Evolutionary conservation across 768 basidiomycete species (phyloP), one percentile per base, ranked within the genome.

Genomic region (Russula sp.): DNA sequence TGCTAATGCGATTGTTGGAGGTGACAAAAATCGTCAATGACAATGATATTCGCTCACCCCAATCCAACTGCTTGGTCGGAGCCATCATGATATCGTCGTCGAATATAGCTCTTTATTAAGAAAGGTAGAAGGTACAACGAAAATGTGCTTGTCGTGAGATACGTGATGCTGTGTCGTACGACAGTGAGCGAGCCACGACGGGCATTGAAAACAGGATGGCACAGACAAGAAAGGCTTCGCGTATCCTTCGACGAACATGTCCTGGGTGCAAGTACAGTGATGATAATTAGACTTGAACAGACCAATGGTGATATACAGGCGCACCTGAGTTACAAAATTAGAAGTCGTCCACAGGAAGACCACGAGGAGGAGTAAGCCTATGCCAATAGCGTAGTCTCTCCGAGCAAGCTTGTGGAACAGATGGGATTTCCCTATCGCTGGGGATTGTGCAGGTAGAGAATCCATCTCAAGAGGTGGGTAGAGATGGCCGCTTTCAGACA

Each of bases 61-160:
- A 4, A 42, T 59, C 24, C 49, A 24, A 11, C 46, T 22, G 34
- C 49, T 36, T 38, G 22, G 11, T 53, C 30, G 3, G 44, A 20
- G 5, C 38, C 53, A n/a, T 46, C 52, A 5, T 34, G 16, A 34
- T 42, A 40, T 40, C 38, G 36, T 30, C 66, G 59, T 36, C 68
- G 71, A 59, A 72, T 71, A 36, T 67, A 70, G 57, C 69, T 75
- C 57, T 79, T 77, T 55, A 84, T 70, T 42, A 76, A 62, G 57
- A 78, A 83, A 0, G 91, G 91, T 3, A 93, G 57, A 34, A 95
- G 85, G 76, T 95, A 95, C 16, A 93, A 70, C 4, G 84, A 77
- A 72, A 98, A 98, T n/a, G 92, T 80, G 66, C 90, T 87, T 1
- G 95, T 98, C 75, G 88, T 94, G 72, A 96, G 78, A 72, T 97